phyloP scores from a whole-genome alignment of 306 rosid species.

The Carpinus fangiana region DNA sequence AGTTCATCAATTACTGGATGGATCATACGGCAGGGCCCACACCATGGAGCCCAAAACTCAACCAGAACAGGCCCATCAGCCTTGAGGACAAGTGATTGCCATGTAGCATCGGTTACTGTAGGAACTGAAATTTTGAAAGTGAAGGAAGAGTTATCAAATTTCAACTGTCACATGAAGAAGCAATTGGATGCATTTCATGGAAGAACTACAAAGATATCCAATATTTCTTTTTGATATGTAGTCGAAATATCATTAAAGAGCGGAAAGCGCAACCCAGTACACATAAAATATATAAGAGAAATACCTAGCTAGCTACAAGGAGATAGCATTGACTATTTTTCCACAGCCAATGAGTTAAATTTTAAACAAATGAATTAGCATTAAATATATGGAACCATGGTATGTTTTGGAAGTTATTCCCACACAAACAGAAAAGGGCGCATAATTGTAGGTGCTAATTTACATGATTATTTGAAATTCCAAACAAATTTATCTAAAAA shows the following conservation, averaged over 20 bases:
- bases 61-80: conserved; percentile 19
- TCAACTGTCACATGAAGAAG: not conserved
- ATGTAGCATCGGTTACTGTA: conserved; percentile 15
- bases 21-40: conserved; percentile 19
- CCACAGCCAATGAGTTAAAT: not conserved
- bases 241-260: too few relatives aligned
- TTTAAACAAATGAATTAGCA: not conserved
- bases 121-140: conserved; percentile 7
- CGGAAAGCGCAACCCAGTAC: too few relatives aligned
- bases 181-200: not conserved
- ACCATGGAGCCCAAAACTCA: conserved; percentile 26
- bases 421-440: not conserved
- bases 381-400: not conserved
- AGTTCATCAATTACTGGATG: conserved; percentile 19
- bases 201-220: not conserved
- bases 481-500: not conserved
- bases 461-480: not conserved
- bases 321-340: too few relatives aligned
- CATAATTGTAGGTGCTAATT: not conserved
- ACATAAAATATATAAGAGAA: too few relatives aligned
- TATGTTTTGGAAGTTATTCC: not conserved
- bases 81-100: conserved; percentile 14
- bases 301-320: too few relatives aligned
- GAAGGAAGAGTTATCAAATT: not conserved
- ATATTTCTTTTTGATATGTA: not conserved